phyloP scores from a whole-genome alignment of 2,329 filamentous ascomycete genomes.

The Neofusicoccum parvum region DNA sequence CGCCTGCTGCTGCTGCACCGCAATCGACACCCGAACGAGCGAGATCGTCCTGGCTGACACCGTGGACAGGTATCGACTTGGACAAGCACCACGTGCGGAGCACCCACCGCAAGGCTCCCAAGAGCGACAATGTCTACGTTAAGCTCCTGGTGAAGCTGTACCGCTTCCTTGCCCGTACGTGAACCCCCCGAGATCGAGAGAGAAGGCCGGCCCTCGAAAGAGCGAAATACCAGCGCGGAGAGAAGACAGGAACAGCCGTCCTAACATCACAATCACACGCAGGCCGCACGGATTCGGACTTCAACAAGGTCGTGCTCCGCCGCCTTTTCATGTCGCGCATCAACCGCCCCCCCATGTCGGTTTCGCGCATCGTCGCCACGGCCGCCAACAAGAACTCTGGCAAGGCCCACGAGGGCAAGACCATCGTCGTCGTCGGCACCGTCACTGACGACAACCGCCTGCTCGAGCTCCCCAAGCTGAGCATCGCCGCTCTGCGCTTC shows the following conservation, averaged over 20 bases:
- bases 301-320: conserved; percentile 99
- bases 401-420: conserved; percentile 71
- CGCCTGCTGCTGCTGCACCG: neutral
- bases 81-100: conserved; percentile 65
- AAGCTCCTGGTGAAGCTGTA: conserved; percentile 98
- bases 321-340: conserved; percentile 98
- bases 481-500: conserved; percentile 92
- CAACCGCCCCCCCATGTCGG: conserved; percentile 84
- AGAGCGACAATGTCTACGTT: conserved; percentile 98
- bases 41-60: conserved; percentile 11
- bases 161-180: conserved; percentile 93
- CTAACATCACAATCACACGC: conserved; percentile 21
- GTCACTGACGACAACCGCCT: conserved; percentile 95
- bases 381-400: conserved; percentile 55
- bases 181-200: conserved; percentile 1
- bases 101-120: conserved; percentile 87
- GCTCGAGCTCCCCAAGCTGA: conserved; percentile 86
- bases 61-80: conserved; percentile 39
- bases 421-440: conserved; percentile 89
- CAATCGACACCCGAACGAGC: neutral
- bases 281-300: conserved; percentile 95
- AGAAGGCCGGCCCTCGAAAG: neutral
- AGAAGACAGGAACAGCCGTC: neutral
- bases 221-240: neutral
- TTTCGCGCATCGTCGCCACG: conserved; percentile 79